These are phyloP conservation scores for Naganishia sp. DNA, from an alignment of 1,284 basidiomycete species.

Conservation along the genomic window DNA sequence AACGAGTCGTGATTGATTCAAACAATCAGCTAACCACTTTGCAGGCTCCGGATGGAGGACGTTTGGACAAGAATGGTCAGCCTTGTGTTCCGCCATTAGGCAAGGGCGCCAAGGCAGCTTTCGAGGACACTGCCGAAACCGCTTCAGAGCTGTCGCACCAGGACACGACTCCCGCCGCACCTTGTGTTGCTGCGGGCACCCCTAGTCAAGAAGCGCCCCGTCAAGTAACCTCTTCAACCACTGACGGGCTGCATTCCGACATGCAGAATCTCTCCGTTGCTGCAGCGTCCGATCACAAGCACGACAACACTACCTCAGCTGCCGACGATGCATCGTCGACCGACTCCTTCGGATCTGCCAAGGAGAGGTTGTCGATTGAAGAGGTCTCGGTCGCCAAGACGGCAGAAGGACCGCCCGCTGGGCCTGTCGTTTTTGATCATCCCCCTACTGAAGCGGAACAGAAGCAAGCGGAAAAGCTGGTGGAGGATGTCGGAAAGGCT, in stretches of 20 bases:
- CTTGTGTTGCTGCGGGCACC: background rate
- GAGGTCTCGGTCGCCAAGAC: constrained; percentile 37
- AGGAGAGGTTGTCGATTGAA: background rate
- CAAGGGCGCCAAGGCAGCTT: constrained; percentile 50
- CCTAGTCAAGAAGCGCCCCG: background rate
- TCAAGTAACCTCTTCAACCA: background rate
- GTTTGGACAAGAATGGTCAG: constrained; percentile 46
- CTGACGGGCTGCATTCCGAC: constrained; percentile 4
- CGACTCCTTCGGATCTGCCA: background rate
- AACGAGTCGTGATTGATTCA: background rate
- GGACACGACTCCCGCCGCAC: background rate
- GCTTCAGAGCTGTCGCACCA: background rate
- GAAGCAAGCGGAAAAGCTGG: constrained; percentile 33
- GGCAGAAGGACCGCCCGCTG: constrained; percentile 44
- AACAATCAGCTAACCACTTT: background rate
- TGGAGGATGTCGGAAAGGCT: background rate
- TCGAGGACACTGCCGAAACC: constrained; percentile 9
- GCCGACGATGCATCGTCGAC: constrained; percentile 12
- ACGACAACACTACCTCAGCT: background rate
- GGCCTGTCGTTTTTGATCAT: constrained; percentile 48
- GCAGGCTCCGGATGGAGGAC: constrained; percentile 46
- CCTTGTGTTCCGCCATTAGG: constrained; percentile 46
- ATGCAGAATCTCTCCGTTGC: constrained; percentile 12
- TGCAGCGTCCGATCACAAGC: background rate
- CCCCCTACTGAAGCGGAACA: constrained; percentile 43